phyloP scores from a whole-genome alignment of 2,329 filamentous ascomycete species.

The Aureobasidium namibiae region DNA sequence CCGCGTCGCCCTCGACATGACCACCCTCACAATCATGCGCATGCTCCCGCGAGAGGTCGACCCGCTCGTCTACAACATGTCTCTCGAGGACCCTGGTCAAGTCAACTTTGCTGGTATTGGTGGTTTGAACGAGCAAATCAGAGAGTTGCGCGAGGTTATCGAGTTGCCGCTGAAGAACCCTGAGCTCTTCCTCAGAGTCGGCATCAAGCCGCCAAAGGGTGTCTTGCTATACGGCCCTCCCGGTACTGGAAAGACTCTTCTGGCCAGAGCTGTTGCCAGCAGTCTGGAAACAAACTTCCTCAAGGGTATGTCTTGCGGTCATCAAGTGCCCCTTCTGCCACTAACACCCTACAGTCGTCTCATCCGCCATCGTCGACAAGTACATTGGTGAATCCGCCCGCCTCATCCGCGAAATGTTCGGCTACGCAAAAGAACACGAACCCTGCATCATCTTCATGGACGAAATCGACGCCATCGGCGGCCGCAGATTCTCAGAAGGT shows the following conservation, averaged over 20 bases:
- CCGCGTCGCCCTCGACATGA: slow-evolving; percentile 97
- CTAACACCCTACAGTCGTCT: slow-evolving; percentile 61
- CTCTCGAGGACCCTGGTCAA: slow-evolving; percentile 91
- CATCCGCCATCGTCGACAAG: slow-evolving; percentile 98
- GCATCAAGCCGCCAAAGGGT: slow-evolving; percentile 98
- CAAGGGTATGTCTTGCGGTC: slow-evolving; percentile 56
- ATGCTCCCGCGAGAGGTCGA: slow-evolving; percentile 99
- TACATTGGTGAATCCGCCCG: slow-evolving; percentile 98
- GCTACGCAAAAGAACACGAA: slow-evolving; percentile 98
- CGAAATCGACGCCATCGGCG: slow-evolving; percentile 98
- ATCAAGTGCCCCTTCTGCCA: neutral
- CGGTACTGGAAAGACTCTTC: slow-evolving; percentile 90
- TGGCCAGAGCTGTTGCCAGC: slow-evolving; percentile 91
- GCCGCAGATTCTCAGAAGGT: slow-evolving; percentile 90
- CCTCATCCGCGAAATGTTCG: slow-evolving; percentile 98
- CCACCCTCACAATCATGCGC: slow-evolving; percentile 98
- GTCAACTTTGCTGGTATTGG: slow-evolving; percentile 97
- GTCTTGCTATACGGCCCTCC: slow-evolving; percentile 93
- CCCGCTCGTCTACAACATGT: slow-evolving; percentile 99
- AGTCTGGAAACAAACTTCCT: slow-evolving; percentile 97
- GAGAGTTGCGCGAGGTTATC: slow-evolving; percentile 94
- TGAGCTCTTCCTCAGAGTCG: slow-evolving; percentile 90
- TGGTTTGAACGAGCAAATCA: slow-evolving; percentile 95
- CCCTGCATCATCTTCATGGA: slow-evolving; percentile 99
- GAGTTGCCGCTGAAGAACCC: slow-evolving; percentile 98